These are phyloP conservation scores for Bruguiera sexangula DNA, from an alignment of 345 rosid genomes.

Conservation along the genomic window DNA sequence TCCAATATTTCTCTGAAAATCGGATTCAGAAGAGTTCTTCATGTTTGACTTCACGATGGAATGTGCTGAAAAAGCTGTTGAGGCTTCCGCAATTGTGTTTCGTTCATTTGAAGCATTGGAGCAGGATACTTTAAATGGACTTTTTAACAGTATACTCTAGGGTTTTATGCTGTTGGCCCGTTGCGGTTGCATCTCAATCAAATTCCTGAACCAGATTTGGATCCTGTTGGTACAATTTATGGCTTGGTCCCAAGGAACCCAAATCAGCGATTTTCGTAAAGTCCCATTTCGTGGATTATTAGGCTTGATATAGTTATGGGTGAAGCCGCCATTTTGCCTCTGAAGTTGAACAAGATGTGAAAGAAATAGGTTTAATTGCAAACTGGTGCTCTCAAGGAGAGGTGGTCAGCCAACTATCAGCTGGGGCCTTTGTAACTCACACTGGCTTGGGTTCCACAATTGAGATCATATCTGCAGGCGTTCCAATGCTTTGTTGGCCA, in stretches of 20 bases:
- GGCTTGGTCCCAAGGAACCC: not conserved
- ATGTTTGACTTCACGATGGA: not conserved
- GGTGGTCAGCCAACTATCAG: not conserved
- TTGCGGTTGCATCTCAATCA: slow-evolving; percentile 1
- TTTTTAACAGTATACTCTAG: not conserved
- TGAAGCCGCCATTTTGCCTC: not conserved
- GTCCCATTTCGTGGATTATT: not conserved
- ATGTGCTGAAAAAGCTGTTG: not conserved
- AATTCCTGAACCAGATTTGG: not conserved
- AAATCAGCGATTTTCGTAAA: not conserved
- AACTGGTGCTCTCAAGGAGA: not conserved
- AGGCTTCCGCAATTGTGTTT: not conserved
- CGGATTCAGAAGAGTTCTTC: not conserved
- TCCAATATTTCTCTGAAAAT: not conserved
- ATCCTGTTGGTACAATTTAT: not conserved
- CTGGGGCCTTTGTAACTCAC: not conserved
- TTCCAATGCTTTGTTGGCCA: not conserved
- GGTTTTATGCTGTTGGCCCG: not conserved
- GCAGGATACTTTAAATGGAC: not conserved
- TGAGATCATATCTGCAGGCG: not conserved
- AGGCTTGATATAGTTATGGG: not conserved
- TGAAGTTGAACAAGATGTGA: not conserved
- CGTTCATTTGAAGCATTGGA: not conserved
- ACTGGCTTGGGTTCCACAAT: not conserved
- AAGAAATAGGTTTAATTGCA: not conserved